A percentile compares a stretch with the other conserved stretches of the same genome.
These are phyloP conservation scores for Candida sonorensis DNA, from an alignment of 805 yeast genomes.

Conservation along the genomic window DNA sequence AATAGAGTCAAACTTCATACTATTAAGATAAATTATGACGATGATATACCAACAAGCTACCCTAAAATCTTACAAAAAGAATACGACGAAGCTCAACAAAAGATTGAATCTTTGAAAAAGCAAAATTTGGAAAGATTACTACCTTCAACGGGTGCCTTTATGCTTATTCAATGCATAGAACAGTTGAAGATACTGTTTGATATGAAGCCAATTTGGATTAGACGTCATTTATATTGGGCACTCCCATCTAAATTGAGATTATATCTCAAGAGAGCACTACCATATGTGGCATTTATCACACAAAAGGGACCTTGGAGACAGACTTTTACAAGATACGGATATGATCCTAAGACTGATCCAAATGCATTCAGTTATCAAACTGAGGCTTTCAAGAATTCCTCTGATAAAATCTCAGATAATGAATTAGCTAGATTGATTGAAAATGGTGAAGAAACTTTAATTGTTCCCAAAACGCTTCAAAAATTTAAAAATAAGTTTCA, in stretches of 20 bases:
- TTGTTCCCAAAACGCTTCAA: slow-evolving; percentile 22
- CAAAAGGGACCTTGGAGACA: slow-evolving; percentile 95
- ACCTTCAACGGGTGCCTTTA: slow-evolving; percentile 22
- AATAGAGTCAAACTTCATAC: slow-evolving; percentile 44
- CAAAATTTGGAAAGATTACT: slow-evolving; percentile 18
- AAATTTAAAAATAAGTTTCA: slow-evolving; percentile 13
- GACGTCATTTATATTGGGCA: slow-evolving; percentile 59
- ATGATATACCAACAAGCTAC: slow-evolving; percentile 42
- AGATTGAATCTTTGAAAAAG: slow-evolving; percentile 24
- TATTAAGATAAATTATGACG: slow-evolving; percentile 43
- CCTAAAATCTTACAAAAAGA: slow-evolving; percentile 44
- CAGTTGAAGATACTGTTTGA: slow-evolving; percentile 46
- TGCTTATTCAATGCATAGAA: slow-evolving; percentile 37
- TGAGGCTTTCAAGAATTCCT: slow-evolving; percentile 61
- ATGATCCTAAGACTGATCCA: slow-evolving; percentile 59
- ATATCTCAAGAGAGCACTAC: slow-evolving; percentile 67
- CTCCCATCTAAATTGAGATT: slow-evolving; percentile 39
- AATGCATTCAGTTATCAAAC: slow-evolving; percentile 66
- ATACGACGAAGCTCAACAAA: slow-evolving; percentile 30
- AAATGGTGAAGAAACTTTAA: slow-evolving; percentile 17
- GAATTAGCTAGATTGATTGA: slow-evolving; percentile 18
- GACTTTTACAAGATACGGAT: slow-evolving; percentile 70
- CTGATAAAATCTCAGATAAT: slow-evolving; percentile 23
- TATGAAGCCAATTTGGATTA: slow-evolving; percentile 76
- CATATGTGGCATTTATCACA: slow-evolving; percentile 75